phyloP scores from a whole-genome alignment of 768 basidiomycete genomes.

The Rhodotorula toruloides region DNA sequence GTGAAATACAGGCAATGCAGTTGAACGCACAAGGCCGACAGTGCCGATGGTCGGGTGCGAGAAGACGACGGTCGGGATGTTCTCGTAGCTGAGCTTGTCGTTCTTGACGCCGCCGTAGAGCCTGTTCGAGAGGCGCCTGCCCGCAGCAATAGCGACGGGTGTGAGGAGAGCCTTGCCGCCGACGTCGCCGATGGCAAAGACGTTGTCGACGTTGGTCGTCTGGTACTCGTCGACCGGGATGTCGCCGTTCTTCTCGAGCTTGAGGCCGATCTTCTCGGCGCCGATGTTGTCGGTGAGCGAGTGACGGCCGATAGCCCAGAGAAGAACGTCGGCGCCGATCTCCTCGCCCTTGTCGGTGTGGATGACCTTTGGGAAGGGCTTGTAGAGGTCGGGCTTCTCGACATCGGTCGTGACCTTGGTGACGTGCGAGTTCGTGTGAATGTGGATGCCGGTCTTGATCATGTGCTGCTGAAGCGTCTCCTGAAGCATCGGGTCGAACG shows the following conservation, averaged over 20 bases:
- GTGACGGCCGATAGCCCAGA: constrained; percentile 93
- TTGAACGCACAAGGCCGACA: constrained; percentile 60
- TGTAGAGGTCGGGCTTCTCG: constrained; percentile 32
- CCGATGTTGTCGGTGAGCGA: constrained; percentile 73
- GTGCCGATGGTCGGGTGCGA: constrained; percentile 97
- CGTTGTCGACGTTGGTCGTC: constrained; percentile 63
- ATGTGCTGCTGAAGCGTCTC: constrained; percentile 83
- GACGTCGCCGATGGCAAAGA: constrained; percentile 86
- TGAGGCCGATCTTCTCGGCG: constrained; percentile 68
- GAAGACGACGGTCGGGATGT: constrained; percentile 94
- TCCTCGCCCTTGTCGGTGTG: constrained; percentile 66
- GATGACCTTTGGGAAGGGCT: constrained; percentile 56
- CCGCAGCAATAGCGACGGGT: constrained; percentile 96
- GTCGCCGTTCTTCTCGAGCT: constrained; percentile 72
- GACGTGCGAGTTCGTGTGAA: constrained; percentile 75
- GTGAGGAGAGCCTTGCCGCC: constrained; percentile 87
- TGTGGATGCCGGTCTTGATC: constrained; percentile 83
- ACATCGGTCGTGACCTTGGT: constrained; percentile 53
- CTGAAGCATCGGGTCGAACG: constrained; percentile 82
- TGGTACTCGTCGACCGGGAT: constrained; percentile 88
- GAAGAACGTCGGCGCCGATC: constrained; percentile 74
- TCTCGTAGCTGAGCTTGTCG: constrained; percentile 68
- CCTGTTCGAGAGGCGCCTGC: constrained; percentile 77
- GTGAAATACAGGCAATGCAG: not conserved
- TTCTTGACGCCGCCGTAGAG: constrained; percentile 80